Conservation (phyloP, 306 rosid genomes). For the Cercis canadensis region DNA sequence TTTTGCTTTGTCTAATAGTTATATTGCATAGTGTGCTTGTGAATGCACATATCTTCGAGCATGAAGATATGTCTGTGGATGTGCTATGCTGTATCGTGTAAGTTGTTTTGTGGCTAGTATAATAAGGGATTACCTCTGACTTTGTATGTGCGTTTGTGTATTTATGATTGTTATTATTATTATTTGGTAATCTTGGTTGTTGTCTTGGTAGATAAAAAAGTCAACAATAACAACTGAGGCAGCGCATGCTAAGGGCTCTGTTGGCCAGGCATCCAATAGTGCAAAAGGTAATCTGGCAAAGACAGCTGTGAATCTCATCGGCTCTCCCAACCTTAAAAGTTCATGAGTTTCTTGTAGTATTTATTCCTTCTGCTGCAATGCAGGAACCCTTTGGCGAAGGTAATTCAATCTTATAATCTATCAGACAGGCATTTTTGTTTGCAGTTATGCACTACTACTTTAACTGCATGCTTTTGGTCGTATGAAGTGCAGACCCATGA, state of each 20-base stretch:
- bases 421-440: conserved; percentile 20
- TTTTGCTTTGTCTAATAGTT: conserved; percentile 6
- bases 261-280: conserved; percentile 83
- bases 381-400: conserved; percentile 43
- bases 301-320: conserved; percentile 62
- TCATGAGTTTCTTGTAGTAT: conserved; percentile 43
- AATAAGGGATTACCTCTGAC: no score
- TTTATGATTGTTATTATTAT: background rate
- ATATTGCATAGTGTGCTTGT: conserved; percentile 16
- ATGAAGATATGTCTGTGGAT: background rate
- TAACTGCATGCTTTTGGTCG: background rate
- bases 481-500: conserved; percentile 18
- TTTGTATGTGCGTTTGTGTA: background rate
- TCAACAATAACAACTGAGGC: conserved; percentile 71
- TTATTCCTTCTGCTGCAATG: conserved; percentile 10
- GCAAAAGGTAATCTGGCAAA: conserved; percentile 71
- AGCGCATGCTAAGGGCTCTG: conserved; percentile 57
- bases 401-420: conserved; percentile 26
- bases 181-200: conserved; percentile 28
- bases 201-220: conserved; percentile 77
- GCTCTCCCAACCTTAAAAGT: conserved; percentile 59
- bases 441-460: conserved; percentile 12
- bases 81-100: conserved; percentile 10
- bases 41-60: conserved; percentile 1
- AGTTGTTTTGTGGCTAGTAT: background rate